Evolutionary conservation across 2,329 filamentous ascomycete species (phyloP).

Genomic region (Botrytis tulipae): DNA sequence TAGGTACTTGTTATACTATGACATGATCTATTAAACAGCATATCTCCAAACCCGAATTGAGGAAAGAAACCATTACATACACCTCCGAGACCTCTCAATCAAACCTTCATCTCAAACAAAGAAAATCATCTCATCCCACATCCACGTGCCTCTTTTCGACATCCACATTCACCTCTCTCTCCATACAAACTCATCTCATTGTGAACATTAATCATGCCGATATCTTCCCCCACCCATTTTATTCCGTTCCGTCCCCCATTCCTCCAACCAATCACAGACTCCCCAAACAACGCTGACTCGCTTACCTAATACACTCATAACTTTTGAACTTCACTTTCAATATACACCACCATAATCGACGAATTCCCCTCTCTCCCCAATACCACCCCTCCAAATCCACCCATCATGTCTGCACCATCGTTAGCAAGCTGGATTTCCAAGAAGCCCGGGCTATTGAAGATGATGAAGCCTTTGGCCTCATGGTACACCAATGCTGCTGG

Average conservation of each 20-base stretch:
- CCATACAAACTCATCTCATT: neutral
- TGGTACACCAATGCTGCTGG: slow-evolving; percentile 90
- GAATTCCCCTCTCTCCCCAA: neutral
- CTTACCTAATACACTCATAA: slow-evolving; percentile 21
- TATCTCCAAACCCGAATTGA: neutral
- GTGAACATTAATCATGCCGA: neutral
- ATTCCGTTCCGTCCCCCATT: slow-evolving; percentile 9
- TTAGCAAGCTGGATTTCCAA: slow-evolving; percentile 75
- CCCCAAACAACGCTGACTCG: slow-evolving; percentile 8
- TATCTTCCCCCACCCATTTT: slow-evolving; percentile 4
- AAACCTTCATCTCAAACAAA: neutral
- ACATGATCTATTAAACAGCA: neutral
- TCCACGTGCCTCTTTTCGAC: neutral
- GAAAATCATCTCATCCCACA: neutral
- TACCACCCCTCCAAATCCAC: slow-evolving; percentile 1
- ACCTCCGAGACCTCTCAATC: neutral
- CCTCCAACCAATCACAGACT: neutral
- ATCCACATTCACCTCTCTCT: neutral
- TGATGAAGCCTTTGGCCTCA: slow-evolving; percentile 76
- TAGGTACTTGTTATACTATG: too few relatives aligned
- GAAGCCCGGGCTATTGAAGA: slow-evolving; percentile 80
- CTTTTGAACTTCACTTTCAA: slow-evolving; percentile 16
- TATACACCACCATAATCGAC: slow-evolving; percentile 22
- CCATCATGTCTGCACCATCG: slow-evolving; percentile 45
- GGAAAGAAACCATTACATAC: neutral